Conservation (phyloP, 176 grass and related monocot genomes). For the Coix lacrymajobi region DNA sequence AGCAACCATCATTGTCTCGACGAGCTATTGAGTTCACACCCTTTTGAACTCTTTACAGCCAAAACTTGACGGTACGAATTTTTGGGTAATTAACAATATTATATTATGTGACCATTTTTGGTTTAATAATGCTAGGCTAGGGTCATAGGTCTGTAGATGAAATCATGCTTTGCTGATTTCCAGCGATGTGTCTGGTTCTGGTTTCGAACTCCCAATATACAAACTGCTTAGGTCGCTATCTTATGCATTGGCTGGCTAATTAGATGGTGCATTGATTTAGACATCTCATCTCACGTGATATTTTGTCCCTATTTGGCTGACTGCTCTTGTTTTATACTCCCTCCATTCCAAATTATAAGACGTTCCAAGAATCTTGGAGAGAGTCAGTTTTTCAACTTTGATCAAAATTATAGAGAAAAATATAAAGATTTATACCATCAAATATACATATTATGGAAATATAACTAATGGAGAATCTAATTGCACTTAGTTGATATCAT, state of each 20-base stretch:
- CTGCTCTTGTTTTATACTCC: neutral
- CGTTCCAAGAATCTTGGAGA: too few species aligned
- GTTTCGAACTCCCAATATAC: neutral
- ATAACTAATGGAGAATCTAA: too few species aligned
- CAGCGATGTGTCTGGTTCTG: neutral
- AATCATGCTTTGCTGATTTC: conserved; percentile 5
- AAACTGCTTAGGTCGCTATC: neutral
- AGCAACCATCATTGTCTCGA: neutral
- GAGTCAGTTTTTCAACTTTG: too few species aligned
- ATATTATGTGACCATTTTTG: neutral
- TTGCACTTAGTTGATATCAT: too few species aligned
- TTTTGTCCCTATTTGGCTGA: neutral
- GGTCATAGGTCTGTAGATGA: neutral
- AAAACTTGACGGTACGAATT: neutral
- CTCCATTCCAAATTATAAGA: too few species aligned
- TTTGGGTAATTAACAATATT: neutral
- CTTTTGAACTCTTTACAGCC: neutral
- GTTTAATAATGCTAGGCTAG: neutral
- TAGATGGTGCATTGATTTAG: conserved; percentile 22
- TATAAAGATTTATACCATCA: too few species aligned
- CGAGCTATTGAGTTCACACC: neutral
- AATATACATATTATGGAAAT: too few species aligned
- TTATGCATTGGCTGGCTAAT: neutral
- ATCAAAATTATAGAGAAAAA: too few species aligned
- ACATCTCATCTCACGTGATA: neutral